Base-by-base conservation (phyloP, 306 rosid species). In the Lablab purpureus region DNA sequence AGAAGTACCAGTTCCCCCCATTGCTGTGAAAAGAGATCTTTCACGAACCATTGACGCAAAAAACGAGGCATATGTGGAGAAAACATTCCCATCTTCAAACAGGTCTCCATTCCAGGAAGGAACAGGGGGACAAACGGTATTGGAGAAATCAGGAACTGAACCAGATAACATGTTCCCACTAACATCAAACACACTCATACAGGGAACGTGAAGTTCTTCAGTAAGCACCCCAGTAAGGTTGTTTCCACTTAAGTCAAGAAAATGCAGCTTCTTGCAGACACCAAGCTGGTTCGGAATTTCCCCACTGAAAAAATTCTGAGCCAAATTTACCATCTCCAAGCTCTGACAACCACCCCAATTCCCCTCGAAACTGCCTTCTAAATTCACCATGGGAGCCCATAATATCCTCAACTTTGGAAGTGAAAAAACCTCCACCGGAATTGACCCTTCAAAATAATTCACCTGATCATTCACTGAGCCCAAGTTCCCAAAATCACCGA, bases 321-420 rank as follows among this genome's bases (percentile, higher is more conserved):
- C 91, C 86, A 94, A 89, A 83, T 89, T 94, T 71, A 94, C 74
- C 93, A 92, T 89, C 88, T 94, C 90, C 73, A 94, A 70, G 81
- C 66, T 84, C 58, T 84, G 87, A 73, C 98, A 94, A 73, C 79
- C 67, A 67, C 90, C 90, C 98, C 98, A 94, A 62, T 56, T 68
- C 12, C 79, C 82, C 0, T 91, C 91, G 56, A 94, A 84, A 47
- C 37, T 49, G 23, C 88, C 94, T 77, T 92, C 90, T 55, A 94
- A 83, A 55, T 81, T 94, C 12, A 88, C 93, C 84, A 90, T 90
- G 0, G 98, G 97, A 14, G 92, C 93, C 98, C 98, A 94, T 76
- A 94, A 81, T 41, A 94, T 79, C 82, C 84, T 90, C 82, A 94
- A 84, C 67, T 90, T 87, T 0, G 98, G 97, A 73, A 94, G 97